A percentile compares a stretch with the other conserved stretches of the same genome.
These are phyloP conservation scores for Trichoderma erinaceum DNA, from an alignment of 495 filamentous ascomycete species.

Conservation along the genomic window DNA sequence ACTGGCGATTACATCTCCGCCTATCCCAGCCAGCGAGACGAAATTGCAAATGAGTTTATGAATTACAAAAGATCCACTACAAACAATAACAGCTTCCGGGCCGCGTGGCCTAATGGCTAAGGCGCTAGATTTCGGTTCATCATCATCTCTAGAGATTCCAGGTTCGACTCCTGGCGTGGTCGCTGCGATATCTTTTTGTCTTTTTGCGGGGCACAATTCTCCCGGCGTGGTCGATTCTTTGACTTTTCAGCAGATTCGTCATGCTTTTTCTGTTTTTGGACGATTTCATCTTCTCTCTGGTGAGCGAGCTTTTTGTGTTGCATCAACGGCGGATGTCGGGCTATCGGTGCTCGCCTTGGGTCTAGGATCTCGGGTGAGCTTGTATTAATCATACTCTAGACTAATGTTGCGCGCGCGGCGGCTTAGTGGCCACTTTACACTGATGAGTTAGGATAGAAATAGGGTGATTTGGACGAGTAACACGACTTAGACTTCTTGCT, in stretches of 20 bases:
- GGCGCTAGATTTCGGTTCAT: slow-evolving; percentile 16
- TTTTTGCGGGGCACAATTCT: too few relatives aligned
- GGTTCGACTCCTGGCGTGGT: slow-evolving; percentile 17
- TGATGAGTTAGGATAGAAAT: not conserved
- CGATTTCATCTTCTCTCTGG: not conserved
- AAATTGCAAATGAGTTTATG: not conserved
- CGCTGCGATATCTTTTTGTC: slow-evolving; percentile 7
- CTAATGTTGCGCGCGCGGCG: not conserved
- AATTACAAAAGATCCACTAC: not conserved
- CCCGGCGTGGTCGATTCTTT: slow-evolving; percentile 1
- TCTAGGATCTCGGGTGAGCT: slow-evolving; percentile 1
- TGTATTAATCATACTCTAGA: not conserved
- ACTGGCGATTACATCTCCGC: slow-evolving; percentile 17
- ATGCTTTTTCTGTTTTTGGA: not conserved
- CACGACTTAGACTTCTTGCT: not conserved
- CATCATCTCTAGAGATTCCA: slow-evolving; percentile 16
- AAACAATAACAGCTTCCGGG: not conserved
- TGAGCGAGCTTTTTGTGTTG: not conserved
- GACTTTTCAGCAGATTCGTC: not conserved
- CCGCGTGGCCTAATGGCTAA: slow-evolving; percentile 17
- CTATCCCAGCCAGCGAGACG: too few relatives aligned
- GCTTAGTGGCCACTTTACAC: not conserved
- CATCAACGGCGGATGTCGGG: not conserved
- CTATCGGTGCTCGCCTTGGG: not conserved
- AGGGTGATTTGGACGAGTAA: not conserved